phyloP scores from a whole-genome alignment of 768 basidiomycete genomes.

The Leccinum barrowsii region DNA sequence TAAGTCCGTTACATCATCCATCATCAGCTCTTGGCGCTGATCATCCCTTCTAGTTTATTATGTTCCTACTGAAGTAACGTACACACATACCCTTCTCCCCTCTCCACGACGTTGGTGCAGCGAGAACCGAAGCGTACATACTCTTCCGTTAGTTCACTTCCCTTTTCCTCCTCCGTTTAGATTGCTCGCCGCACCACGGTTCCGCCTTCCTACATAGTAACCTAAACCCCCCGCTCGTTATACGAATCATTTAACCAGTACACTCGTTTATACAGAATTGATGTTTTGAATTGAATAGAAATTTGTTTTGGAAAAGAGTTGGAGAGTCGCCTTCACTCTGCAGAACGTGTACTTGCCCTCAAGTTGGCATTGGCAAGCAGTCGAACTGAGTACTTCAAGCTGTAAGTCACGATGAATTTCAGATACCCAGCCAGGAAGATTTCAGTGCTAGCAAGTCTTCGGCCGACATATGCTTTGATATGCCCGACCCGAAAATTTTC shows the following conservation, averaged over 20 bases:
- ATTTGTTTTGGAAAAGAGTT: conserved; percentile 7
- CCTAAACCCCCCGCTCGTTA: conserved; percentile 24
- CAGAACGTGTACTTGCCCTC: not conserved
- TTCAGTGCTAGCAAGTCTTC: not conserved
- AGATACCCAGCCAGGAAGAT: not conserved
- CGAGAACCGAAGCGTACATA: conserved; percentile 20
- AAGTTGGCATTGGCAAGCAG: not conserved
- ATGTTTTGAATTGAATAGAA: conserved; percentile 26
- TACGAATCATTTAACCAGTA: conserved; percentile 21
- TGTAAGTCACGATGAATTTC: conserved; percentile 1
- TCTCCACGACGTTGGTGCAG: conserved; percentile 13
- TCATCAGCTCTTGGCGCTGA: conserved; percentile 9
- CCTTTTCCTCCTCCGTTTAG: conserved; percentile 12
- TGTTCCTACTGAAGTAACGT: conserved; percentile 26
- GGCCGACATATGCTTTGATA: conserved; percentile 11
- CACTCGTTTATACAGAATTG: conserved; percentile 22
- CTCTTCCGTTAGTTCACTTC: conserved; percentile 17
- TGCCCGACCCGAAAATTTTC: not conserved
- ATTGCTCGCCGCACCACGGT: conserved; percentile 20
- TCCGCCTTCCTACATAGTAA: conserved; percentile 15
- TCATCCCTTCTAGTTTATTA: conserved; percentile 13
- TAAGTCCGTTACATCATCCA: conserved; percentile 3
- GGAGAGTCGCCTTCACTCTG: no score
- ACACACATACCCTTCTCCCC: conserved; percentile 26
- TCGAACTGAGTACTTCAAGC: not conserved